Evolutionary conservation across 2,329 filamentous ascomycete genomes (phyloP).

Genomic region (Colletotrichum tamarilloi): DNA sequence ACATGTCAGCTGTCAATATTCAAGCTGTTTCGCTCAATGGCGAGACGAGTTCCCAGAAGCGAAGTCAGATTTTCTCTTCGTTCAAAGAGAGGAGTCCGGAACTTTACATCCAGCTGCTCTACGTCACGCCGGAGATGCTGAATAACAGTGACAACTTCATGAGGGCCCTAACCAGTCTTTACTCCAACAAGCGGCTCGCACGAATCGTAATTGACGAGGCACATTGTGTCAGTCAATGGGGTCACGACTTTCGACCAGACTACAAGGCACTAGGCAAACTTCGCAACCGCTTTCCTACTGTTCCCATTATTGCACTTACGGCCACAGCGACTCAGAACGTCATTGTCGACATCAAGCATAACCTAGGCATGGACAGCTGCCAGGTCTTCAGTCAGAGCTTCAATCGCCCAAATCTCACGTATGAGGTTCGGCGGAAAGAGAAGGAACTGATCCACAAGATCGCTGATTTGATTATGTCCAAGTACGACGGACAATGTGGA

Average conservation of each 20-base stretch:
- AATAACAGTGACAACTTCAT: conserved; percentile 80
- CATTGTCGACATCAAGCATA: conserved; percentile 90
- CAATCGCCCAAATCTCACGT: conserved; percentile 94
- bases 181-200: conserved; percentile 78
- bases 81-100: conserved; percentile 75
- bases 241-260: conserved; percentile 96
- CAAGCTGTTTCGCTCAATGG: conserved; percentile 86
- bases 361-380: conserved; percentile 84
- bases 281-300: conserved; percentile 76
- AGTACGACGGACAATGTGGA: conserved; percentile 79
- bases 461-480: conserved; percentile 74
- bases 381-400: conserved; percentile 91
- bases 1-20: conserved; percentile 79
- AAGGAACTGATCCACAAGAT: conserved; percentile 55
- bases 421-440: conserved; percentile 81
- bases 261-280: conserved; percentile 89
- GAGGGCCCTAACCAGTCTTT: conserved; percentile 73
- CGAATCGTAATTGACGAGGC: conserved; percentile 97
- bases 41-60: conserved; percentile 73
- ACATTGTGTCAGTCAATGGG: conserved; percentile 99
- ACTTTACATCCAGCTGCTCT: conserved; percentile 84
- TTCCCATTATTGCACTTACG: conserved; percentile 94
- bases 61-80: conserved; percentile 72
- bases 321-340: conserved; percentile 96
- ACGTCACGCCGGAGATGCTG: conserved; percentile 97